Base-by-base conservation (phyloP, 73 alveolate species). In the Paraurostyla sp. region DNA sequence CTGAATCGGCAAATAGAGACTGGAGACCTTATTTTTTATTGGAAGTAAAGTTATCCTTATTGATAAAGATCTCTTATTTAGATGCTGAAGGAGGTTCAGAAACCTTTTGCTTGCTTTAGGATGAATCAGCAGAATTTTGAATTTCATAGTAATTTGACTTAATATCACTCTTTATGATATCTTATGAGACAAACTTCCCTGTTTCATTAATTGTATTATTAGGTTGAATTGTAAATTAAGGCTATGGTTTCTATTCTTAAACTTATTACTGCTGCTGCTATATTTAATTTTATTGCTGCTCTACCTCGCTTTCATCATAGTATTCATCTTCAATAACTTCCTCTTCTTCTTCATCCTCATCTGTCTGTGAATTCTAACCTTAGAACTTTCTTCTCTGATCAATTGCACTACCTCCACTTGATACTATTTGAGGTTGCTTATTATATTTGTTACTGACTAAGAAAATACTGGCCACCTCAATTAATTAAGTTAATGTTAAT, bases 291-390 rank as follows among this genome's bases (percentile, higher is more conserved):
- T 7, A 54, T 6, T 13, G 33, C 22, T 54, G 56, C 9, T 65
- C 82, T 4, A 32, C 87, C 9, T 48, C 87, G 32, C 87, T 73
- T 9, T 36, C 35, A 20, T 69, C 32, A 23, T 73, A 73, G 9
- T 73, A 68, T 25, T 73, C 87, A 0, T 45, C 87, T 30, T 45
- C 87, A n/a, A 48, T 45, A 30, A 73, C 71, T 3, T 30, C 87
- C 71, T 50, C 87, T 6, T 25, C 29, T 62, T 29, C 18, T 7
- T 29, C 80, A 23, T 13, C 20, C 80, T 62, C 22, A 46, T 46
- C 58, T 20, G 18, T 46, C 58, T 46, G 58, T 13, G n/a, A n/a
- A 54, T 54, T 11, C 15, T 20, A 15, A 23, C 22, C 22, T 54
- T 32, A 15, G 71, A 15, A 20, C 69, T 35, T 62, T 50, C 20